Evolutionary conservation across 208 protist genomes (phyloP).

Genomic region (Leishmania arabica): DNA sequence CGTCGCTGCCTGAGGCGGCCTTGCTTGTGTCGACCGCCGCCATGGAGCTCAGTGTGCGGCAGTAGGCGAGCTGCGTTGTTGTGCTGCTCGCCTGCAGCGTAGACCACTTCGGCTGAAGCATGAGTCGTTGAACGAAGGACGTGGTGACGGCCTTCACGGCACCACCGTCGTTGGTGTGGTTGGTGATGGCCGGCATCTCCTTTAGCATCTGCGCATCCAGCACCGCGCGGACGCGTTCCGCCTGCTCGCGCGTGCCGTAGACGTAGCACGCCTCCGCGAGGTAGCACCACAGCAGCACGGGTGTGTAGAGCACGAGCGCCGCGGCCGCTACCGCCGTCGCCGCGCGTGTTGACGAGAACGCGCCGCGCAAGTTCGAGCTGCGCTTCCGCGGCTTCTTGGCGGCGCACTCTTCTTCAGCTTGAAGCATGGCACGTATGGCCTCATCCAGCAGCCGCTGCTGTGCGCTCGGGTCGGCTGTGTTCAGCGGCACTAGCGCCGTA

Average conservation of each 20-base stretch:
- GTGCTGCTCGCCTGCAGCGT: constrained; percentile 22
- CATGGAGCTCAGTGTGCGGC: constrained; percentile 22
- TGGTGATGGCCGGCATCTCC: constrained; percentile 8
- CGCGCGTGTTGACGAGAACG: background rate
- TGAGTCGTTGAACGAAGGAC: constrained; percentile 35
- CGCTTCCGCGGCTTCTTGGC: constrained; percentile 3
- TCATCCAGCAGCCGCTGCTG: constrained; percentile 46
- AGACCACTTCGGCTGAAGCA: constrained; percentile 25
- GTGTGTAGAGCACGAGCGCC: constrained; percentile 18
- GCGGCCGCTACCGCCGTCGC: background rate
- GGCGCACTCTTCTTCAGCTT: constrained; percentile 7
- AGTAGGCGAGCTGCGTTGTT: constrained; percentile 24
- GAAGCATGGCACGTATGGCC: constrained; percentile 45
- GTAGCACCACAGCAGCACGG: constrained; percentile 64
- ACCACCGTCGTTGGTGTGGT: background rate
- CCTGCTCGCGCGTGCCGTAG: constrained; percentile 24
- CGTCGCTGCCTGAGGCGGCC: background rate
- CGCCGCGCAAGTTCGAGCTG: background rate
- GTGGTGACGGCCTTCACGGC: constrained; percentile 5
- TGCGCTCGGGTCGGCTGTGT: constrained; percentile 25
- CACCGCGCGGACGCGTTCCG: constrained; percentile 12
- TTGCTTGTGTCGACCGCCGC: constrained; percentile 9
- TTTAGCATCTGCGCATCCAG: constrained; percentile 24
- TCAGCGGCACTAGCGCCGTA: constrained; percentile 47
- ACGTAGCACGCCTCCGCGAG: constrained; percentile 25